Evolutionary conservation across 805 yeast genomes (phyloP).

Genomic region (Nakazawaea ishiwadae): DNA sequence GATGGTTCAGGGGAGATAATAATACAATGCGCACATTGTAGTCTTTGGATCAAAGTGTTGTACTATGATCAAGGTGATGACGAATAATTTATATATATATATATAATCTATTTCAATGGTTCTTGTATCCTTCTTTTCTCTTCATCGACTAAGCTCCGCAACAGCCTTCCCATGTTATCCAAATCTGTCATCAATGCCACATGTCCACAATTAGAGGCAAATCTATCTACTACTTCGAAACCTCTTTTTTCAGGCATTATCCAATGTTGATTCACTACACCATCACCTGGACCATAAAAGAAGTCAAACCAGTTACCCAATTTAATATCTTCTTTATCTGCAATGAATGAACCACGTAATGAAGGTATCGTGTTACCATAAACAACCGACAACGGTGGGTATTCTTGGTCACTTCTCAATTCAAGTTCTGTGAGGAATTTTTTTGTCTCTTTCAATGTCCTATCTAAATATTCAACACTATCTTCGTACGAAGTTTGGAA

Average conservation of each 20-base stretch:
- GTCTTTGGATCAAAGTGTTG: conserved; percentile 77
- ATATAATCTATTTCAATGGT: too few relatives aligned
- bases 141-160: conserved; percentile 57
- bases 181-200: conserved; percentile 75
- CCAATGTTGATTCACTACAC: conserved; percentile 83
- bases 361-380: conserved; percentile 84
- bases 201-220: conserved; percentile 67
- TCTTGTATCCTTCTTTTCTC: conserved; percentile 29
- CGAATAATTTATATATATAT: neutral
- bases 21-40: conserved; percentile 79
- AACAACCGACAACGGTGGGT: conserved; percentile 82
- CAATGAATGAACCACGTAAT: conserved; percentile 72
- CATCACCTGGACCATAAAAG: conserved; percentile 88
- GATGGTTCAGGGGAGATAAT: conserved; percentile 56
- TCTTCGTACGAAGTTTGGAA: conserved; percentile 42
- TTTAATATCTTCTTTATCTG: conserved; percentile 54
- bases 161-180: conserved; percentile 65
- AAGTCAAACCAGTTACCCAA: conserved; percentile 73
- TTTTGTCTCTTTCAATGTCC: conserved; percentile 58
- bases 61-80: conserved; percentile 43
- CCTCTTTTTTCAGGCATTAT: conserved; percentile 75
- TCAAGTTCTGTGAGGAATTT: conserved; percentile 52
- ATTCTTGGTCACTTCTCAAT: conserved; percentile 44
- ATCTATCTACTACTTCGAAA: conserved; percentile 65
- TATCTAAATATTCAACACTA: conserved; percentile 57